These are phyloP conservation scores for Penicillium flavigenum DNA, from an alignment of 495 filamentous ascomycete genomes.

Conservation along the genomic window DNA sequence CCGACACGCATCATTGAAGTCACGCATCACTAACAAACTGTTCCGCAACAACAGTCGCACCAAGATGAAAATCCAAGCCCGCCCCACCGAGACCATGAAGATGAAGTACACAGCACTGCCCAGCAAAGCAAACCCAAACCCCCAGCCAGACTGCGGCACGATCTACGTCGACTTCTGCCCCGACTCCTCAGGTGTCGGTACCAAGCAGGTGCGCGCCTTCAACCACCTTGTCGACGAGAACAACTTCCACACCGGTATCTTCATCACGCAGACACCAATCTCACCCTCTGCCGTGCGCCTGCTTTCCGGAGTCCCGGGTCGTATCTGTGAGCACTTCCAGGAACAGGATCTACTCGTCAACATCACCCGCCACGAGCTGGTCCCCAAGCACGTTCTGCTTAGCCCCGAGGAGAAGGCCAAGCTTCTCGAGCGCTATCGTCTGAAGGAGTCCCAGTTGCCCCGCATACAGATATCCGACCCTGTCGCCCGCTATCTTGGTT, in stretches of 20 bases:
- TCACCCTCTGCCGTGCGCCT: conserved; percentile 68
- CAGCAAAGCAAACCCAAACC: conserved; percentile 62
- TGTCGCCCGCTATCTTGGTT: conserved; percentile 85
- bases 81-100: conserved; percentile 79
- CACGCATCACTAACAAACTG: conserved; percentile 28
- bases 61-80: conserved; percentile 81
- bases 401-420: conserved; percentile 84
- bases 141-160: conserved; percentile 70
- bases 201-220: conserved; percentile 87
- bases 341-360: conserved; percentile 96
- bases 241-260: conserved; percentile 84
- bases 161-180: conserved; percentile 92
- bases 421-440: conserved; percentile 80
- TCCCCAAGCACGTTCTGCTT: conserved; percentile 88
- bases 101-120: conserved; percentile 71
- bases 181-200: conserved; percentile 69
- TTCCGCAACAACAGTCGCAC: conserved; percentile 58
- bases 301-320: conserved; percentile 76
- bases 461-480: conserved; percentile 89
- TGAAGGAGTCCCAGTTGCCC: conserved; percentile 96
- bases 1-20: not conserved
- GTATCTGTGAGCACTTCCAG: conserved; percentile 85
- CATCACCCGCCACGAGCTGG: conserved; percentile 96
- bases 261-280: conserved; percentile 78
- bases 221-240: conserved; percentile 72